Conservation (phyloP, 768 basidiomycete species). For the Phlebiopsis flavidoalba region DNA sequence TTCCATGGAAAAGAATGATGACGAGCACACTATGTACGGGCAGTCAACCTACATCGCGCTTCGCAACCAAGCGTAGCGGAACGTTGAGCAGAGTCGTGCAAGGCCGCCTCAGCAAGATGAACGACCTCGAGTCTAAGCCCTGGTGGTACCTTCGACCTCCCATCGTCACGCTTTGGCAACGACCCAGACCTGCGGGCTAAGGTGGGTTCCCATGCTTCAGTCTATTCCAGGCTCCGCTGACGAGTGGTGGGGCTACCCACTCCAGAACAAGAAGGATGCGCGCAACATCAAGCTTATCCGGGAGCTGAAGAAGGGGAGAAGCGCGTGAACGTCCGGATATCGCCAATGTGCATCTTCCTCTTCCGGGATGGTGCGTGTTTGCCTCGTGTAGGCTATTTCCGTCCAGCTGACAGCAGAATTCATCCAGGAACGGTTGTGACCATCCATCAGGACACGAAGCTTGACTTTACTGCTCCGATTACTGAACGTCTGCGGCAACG, state of each 20-base stretch:
- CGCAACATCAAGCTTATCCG: slow-evolving; percentile 24
- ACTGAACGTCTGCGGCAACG: slow-evolving; percentile 48
- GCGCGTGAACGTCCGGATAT: slow-evolving; percentile 52
- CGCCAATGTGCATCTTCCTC: slow-evolving; percentile 66
- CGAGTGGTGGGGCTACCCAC: no score
- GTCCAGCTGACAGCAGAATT: background rate
- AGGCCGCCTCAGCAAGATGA: slow-evolving; percentile 7
- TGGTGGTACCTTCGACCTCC: background rate
- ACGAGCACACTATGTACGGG: slow-evolving; percentile 28
- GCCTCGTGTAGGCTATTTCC: background rate
- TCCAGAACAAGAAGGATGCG: slow-evolving; percentile 13
- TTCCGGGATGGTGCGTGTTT: slow-evolving; percentile 49
- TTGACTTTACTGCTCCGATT: slow-evolving; percentile 52
- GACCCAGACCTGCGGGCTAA: background rate
- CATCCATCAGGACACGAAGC: slow-evolving; percentile 41
- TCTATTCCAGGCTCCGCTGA: background rate
- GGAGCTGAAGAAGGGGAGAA: slow-evolving; percentile 48
- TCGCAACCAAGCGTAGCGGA: slow-evolving; percentile 19
- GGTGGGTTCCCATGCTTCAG: background rate
- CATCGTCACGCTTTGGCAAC: background rate
- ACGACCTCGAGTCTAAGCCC: slow-evolving; percentile 3
- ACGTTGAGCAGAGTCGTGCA: slow-evolving; percentile 9
- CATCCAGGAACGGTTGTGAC: slow-evolving; percentile 57
- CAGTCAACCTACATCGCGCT: slow-evolving; percentile 17
- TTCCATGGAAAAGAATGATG: slow-evolving; percentile 27